Conservation (phyloP, 2,329 filamentous ascomycete genomes). For the Zasmidium cellare region DNA sequence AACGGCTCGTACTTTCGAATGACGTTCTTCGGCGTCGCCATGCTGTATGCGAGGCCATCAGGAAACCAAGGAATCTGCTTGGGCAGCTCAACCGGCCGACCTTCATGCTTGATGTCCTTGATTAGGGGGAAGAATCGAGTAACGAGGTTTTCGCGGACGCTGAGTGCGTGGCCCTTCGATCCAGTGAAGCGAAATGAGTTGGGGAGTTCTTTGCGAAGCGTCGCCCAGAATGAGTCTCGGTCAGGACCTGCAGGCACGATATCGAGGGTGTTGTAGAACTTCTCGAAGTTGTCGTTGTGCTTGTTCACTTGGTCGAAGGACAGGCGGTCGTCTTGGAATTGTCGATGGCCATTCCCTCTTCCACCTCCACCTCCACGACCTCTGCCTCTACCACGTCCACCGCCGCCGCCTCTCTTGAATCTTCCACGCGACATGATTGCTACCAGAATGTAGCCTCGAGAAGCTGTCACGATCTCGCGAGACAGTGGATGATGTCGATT, state of each 20-base stretch:
- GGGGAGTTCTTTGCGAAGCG: conserved; percentile 79
- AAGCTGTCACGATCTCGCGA: background rate
- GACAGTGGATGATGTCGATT: background rate
- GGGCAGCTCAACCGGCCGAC: conserved; percentile 77
- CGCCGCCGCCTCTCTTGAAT: conserved; percentile 20
- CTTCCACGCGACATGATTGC: conserved; percentile 20
- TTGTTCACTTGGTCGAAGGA: conserved; percentile 67
- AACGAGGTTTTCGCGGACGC: conserved; percentile 85
- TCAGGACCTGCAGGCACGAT: conserved; percentile 73
- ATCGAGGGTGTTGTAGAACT: conserved; percentile 78
- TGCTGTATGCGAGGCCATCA: conserved; percentile 91
- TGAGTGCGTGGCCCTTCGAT: conserved; percentile 90
- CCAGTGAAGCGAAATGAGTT: conserved; percentile 98
- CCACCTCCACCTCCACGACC: conserved; percentile 26
- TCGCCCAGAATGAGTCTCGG: conserved; percentile 77
- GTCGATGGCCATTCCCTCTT: conserved; percentile 25
- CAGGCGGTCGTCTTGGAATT: conserved; percentile 32
- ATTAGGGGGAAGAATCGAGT: conserved; percentile 90
- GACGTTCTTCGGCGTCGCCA: conserved; percentile 97
- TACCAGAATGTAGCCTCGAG: background rate
- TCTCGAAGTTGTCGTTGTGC: conserved; percentile 80
- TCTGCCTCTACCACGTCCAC: conserved; percentile 24
- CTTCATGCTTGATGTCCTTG: conserved; percentile 79
- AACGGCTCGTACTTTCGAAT: conserved; percentile 93
- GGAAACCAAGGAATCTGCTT: conserved; percentile 88